These are phyloP conservation scores for Syncephalis fuscata DNA, from an alignment of 371 early-diverging fungal species.

Conservation along the genomic window DNA sequence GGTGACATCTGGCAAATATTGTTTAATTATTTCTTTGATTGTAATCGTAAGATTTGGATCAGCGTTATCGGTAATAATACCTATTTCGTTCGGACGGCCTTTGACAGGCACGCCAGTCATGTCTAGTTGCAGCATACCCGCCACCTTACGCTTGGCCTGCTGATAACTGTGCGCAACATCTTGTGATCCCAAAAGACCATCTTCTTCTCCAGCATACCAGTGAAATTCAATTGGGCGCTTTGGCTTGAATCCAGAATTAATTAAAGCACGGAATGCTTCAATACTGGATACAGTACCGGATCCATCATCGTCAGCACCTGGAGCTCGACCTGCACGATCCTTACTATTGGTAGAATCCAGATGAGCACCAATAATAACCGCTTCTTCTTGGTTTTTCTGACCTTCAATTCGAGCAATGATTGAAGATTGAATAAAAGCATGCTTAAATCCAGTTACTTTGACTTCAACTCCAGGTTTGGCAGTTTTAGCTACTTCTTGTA, in stretches of 20 bases:
- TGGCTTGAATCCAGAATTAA: slow-evolving; percentile 56
- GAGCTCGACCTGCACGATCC: slow-evolving; percentile 61
- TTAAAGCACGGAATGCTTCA: slow-evolving; percentile 64
- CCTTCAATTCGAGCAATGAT: too few relatives aligned
- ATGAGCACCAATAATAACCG: slow-evolving; percentile 77
- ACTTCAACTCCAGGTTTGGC: slow-evolving; percentile 13
- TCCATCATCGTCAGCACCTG: slow-evolving; percentile 76
- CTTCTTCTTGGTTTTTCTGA: slow-evolving; percentile 26
- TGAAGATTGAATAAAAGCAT: too few relatives aligned
- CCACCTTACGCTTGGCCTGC: slow-evolving; percentile 27
- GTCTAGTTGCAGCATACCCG: slow-evolving; percentile 61
- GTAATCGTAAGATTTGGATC: slow-evolving; percentile 47
- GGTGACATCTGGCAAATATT: neutral
- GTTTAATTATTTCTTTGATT: slow-evolving; percentile 17
- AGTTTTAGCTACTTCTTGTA: slow-evolving; percentile 23
- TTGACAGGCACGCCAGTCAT: slow-evolving; percentile 80
- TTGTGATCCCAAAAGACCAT: too few relatives aligned
- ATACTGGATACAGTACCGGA: too few relatives aligned
- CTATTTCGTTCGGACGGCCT: slow-evolving; percentile 38
- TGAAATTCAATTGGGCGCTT: slow-evolving; percentile 73
- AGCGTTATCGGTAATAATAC: slow-evolving; percentile 63
- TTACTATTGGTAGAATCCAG: slow-evolving; percentile 78
- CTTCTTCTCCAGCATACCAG: too few relatives aligned
- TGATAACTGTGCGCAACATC: slow-evolving; percentile 61
- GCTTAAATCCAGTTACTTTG: too few relatives aligned